Conservation (phyloP, 148 eudicot species). For the Selenicereus undatus region DNA sequence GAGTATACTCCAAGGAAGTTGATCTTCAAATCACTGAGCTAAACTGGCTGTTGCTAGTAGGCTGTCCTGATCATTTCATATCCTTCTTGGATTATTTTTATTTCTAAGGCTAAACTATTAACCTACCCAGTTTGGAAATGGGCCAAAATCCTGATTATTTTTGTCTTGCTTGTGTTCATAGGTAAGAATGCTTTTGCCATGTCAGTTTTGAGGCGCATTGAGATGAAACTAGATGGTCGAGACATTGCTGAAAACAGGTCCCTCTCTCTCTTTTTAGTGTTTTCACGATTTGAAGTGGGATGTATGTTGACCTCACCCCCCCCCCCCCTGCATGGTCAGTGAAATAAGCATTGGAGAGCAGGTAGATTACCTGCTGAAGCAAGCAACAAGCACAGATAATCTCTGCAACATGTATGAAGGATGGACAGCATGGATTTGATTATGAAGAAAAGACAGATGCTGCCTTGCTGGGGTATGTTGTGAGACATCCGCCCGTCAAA, state of each 20-base stretch:
- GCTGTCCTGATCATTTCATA: background rate
- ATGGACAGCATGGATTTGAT: constrained; percentile 99
- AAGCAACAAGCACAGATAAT: constrained; percentile 90
- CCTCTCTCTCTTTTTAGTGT: constrained; percentile 21
- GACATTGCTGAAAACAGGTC: constrained; percentile 86
- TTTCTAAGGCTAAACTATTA: background rate
- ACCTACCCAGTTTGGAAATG: background rate
- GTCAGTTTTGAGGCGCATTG: constrained; percentile 77
- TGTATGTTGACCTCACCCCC: background rate
- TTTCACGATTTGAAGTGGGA: constrained; percentile 17
- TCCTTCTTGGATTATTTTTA: background rate
- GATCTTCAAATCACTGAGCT: background rate
- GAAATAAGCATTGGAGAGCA: constrained; percentile 72
- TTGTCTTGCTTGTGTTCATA: constrained; percentile 21
- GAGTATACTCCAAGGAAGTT: background rate
- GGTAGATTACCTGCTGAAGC: constrained; percentile 89
- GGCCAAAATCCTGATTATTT: background rate
- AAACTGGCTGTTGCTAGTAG: background rate
- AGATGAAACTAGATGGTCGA: constrained; percentile 89
- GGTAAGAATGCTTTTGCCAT: constrained; percentile 93
- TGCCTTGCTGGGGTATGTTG: constrained; percentile 1
- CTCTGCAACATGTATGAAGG: constrained; percentile 99
- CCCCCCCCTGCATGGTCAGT: constrained; percentile 33
- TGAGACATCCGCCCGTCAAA: constrained; percentile 12
- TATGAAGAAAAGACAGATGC: constrained; percentile 1